Base-by-base conservation (phyloP, 352 stramenopile species). In the Pythium phragmiticola region DNA sequence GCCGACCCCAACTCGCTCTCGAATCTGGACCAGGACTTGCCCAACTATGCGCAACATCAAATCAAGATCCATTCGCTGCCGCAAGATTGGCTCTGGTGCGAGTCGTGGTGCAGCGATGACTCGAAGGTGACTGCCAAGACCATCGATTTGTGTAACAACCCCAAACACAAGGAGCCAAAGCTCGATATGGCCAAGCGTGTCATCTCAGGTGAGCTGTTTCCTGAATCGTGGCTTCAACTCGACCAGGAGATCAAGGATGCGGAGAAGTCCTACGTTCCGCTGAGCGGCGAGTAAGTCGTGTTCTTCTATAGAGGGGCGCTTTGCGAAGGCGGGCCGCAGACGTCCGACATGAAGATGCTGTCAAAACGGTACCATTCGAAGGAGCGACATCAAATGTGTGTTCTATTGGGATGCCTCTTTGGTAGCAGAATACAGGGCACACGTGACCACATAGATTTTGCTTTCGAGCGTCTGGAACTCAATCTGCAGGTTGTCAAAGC, bases 91-190 rank as follows among this genome's bases (percentile, higher is more conserved):
- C 87, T 99, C 9, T 99, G 98, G 98, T 99, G 98, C 72, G 98
- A 99, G 70, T 97, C 89, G 23, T 99, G 98, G 98, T 99, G 98
- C 82, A 98, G 89, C 58, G 97, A 99, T 55, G 95, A 98, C 60
- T 98, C 93, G 16, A 99, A 99, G 75, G 83, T 73, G 13, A 61
- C 82, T 11, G 96, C 97, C 23, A 99, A 99, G 84, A 99, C 98
- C 5, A 99, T 99, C 70, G 98, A 99, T 75, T 76, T 99, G 56
- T 99, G 98, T 81, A 99, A 99, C 81, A 99, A 99, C 73, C 98
- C 98, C 4, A 88, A 98, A 70, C 96, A 99, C 81, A 99, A 99
- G 82, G 98, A 99, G 71, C 95, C 97, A 13, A 99, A 99, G 75
- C 84, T 99, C 28, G 96, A 98, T 47, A 99, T 99, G 98, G 98